Conservation (phyloP, 179 eudicot species). For the Gypsophila paniculata region DNA sequence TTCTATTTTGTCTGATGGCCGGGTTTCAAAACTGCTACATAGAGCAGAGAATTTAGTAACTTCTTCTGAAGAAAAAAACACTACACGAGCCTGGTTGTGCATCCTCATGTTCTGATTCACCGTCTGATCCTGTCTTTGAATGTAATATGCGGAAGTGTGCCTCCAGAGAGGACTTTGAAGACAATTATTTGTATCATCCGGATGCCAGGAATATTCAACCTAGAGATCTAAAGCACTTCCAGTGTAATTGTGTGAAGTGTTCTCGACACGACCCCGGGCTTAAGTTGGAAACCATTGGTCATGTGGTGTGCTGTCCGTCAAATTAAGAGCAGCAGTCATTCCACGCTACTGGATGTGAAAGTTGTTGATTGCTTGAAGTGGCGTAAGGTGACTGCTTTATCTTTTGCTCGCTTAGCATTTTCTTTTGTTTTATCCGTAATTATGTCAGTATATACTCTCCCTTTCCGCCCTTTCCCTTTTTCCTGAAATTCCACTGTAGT, state of each 20-base stretch:
- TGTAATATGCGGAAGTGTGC: conserved; percentile 40
- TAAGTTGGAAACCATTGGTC: conserved; percentile 94
- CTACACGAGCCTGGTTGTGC: conserved; percentile 15
- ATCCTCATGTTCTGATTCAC: conserved; percentile 41
- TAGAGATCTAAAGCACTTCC: conserved; percentile 48
- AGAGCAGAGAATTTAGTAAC: conserved; percentile 36
- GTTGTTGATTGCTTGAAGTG: conserved; percentile 65
- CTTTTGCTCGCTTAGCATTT: background rate
- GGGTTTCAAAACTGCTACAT: conserved; percentile 43
- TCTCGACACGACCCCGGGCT: conserved; percentile 54
- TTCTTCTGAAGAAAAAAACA: conserved; percentile 8
- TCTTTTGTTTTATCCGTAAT: background rate
- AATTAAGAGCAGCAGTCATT: conserved; percentile 26
- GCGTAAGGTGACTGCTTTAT: conserved; percentile 47
- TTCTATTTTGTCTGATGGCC: conserved; percentile 26
- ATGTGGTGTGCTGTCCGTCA: conserved; percentile 95
- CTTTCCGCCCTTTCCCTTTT: no score
- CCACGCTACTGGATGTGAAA: conserved; percentile 33
- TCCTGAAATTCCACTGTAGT: no score
- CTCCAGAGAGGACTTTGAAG: conserved; percentile 39
- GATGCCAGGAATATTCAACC: conserved; percentile 39
- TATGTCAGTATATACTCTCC: background rate
- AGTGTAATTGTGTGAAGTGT: conserved; percentile 54
- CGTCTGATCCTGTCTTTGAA: background rate
- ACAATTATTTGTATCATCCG: conserved; percentile 53